Evolutionary conservation across 208 protist genomes (phyloP).

Genomic region (Naegleria lovaniensis): DNA sequence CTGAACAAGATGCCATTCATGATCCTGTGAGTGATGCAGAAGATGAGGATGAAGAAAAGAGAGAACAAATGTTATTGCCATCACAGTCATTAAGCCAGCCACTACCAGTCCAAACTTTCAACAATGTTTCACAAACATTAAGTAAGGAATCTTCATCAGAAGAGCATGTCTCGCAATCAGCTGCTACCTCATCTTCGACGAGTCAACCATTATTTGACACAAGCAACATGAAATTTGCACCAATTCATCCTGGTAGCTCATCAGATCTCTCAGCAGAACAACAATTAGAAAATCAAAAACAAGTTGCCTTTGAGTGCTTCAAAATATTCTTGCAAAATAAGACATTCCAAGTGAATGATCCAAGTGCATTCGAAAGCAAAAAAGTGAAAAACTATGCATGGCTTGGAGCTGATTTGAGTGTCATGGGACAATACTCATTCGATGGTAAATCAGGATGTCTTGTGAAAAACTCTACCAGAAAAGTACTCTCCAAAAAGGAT

Average conservation of each 20-base stretch:
- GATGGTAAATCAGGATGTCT: background rate
- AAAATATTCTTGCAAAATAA: background rate
- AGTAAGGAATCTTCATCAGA: too few species aligned
- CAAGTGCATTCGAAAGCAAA: background rate
- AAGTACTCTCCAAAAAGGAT: background rate
- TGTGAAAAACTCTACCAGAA: background rate
- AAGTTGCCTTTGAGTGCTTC: background rate
- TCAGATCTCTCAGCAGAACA: background rate
- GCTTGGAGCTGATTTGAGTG: background rate
- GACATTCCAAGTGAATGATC: background rate
- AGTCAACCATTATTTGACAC: background rate
- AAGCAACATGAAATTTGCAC: background rate
- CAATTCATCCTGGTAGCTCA: background rate
- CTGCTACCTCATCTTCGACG: too few species aligned
- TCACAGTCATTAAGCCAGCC: too few species aligned
- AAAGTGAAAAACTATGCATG: background rate
- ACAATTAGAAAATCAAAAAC: background rate
- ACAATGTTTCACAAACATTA: too few species aligned
- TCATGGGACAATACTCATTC: background rate
- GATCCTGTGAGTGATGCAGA: background rate
- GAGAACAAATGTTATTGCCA: background rate
- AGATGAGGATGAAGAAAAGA: background rate
- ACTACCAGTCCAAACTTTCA: too few species aligned
- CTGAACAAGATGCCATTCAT: background rate
- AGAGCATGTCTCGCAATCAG: too few species aligned